These are phyloP conservation scores for Hamigera avellanea DNA, from an alignment of 495 filamentous ascomycete species.

Conservation along the genomic window DNA sequence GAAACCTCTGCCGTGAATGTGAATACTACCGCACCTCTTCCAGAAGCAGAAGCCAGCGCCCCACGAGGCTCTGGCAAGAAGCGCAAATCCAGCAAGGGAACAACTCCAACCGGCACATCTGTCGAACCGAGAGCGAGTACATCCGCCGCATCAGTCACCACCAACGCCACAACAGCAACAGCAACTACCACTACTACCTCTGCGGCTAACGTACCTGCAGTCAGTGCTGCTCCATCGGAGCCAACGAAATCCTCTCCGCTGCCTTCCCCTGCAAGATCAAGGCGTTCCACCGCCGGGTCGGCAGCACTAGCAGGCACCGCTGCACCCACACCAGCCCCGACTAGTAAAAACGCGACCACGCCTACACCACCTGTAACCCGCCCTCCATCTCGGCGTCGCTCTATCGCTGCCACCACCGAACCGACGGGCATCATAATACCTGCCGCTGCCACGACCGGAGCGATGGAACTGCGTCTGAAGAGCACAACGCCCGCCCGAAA, in stretches of 20 bases:
- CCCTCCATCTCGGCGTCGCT: conserved; percentile 34
- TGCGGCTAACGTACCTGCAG: no score
- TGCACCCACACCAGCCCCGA: no score
- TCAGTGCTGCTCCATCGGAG: conserved; percentile 7
- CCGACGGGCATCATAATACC: conserved; percentile 8
- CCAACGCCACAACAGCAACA: conserved; percentile 3
- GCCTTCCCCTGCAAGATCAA: conserved; percentile 18
- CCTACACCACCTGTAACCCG: conserved; percentile 27
- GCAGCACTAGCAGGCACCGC: conserved; percentile 1
- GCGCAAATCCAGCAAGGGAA: conserved; percentile 12
- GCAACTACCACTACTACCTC: neutral
- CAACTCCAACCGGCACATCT: conserved; percentile 1
- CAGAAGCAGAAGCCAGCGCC: neutral
- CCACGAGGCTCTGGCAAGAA: conserved; percentile 13
- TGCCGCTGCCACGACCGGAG: conserved; percentile 5
- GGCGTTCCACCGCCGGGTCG: conserved; percentile 9
- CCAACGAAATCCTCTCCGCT: conserved; percentile 12
- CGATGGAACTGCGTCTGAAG: conserved; percentile 33
- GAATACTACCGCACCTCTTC: conserved; percentile 5
- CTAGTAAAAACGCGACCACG: conserved; percentile 5
- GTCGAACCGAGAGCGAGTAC: conserved; percentile 9
- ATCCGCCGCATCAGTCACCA: conserved; percentile 13
- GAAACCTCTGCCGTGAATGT: conserved; percentile 9
- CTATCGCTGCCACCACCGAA: conserved; percentile 26
- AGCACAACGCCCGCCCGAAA: conserved; percentile 37